A percentile compares a stretch with the other conserved stretches of the same genome.
Evolutionary conservation across 192 early-diverging fungal genomes (phyloP).

Genomic region (Backusella macrospora): DNA sequence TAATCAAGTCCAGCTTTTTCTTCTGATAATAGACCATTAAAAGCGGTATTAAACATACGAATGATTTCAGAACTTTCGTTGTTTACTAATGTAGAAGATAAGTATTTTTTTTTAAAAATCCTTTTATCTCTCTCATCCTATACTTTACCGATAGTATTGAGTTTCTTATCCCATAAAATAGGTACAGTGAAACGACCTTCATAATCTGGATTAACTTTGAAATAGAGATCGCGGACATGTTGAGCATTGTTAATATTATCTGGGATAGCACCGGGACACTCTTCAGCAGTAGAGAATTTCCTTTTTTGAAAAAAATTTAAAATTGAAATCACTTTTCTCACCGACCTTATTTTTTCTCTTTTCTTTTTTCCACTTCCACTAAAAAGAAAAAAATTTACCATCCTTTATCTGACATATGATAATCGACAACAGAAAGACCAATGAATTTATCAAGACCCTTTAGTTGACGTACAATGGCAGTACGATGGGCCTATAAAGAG

Average conservation of each 20-base stretch:
- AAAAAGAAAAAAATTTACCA: constrained; percentile 50
- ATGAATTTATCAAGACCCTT: constrained; percentile 90
- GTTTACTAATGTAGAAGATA: constrained; percentile 61
- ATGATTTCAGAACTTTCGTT: constrained; percentile 98
- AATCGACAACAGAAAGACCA: constrained; percentile 85
- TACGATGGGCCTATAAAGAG: constrained; percentile 79
- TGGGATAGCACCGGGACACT: constrained; percentile 75
- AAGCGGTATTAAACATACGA: constrained; percentile 88
- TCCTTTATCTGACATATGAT: constrained; percentile 74
- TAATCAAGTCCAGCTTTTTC: constrained; percentile 68
- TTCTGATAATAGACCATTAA: constrained; percentile 72
- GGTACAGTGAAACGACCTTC: constrained; percentile 84
- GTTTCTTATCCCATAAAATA: constrained; percentile 96
- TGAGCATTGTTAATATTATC: constrained; percentile 77
- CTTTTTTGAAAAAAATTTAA: constrained; percentile 20
- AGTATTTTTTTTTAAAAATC: not conserved
- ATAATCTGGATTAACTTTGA: constrained; percentile 73
- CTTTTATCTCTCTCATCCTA: not conserved
- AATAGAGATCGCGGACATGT: constrained; percentile 87
- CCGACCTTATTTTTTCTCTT: not conserved
- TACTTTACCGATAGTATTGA: constrained; percentile 72
- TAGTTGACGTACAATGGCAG: constrained; percentile 82
- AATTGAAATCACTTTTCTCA: not conserved
- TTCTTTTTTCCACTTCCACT: not conserved
- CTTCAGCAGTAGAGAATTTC: constrained; percentile 68